Conservation (phyloP, 345 rosid species). For the Gossypium australe region DNA sequence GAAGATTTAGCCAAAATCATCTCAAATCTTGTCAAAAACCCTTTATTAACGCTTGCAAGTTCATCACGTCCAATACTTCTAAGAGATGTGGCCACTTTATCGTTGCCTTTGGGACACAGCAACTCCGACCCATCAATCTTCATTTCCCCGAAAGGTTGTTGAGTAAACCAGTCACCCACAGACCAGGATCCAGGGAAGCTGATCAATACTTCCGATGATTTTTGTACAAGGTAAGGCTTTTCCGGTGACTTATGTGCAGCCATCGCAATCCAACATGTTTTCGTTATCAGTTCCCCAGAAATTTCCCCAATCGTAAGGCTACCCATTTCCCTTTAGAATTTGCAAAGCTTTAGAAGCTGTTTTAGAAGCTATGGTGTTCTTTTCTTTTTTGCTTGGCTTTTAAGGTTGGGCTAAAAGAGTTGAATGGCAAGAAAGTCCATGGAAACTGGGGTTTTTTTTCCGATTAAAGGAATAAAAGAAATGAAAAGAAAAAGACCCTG, state of each 20-base stretch:
- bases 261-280: slow-evolving; percentile 35
- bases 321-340: neutral
- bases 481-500: neutral
- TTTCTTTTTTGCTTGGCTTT: neutral
- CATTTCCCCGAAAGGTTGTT: slow-evolving; percentile 46
- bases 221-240: slow-evolving; percentile 15
- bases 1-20: slow-evolving; percentile 15
- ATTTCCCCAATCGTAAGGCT: neutral
- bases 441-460: neutral
- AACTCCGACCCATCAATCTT: slow-evolving; percentile 31
- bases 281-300: slow-evolving; percentile 30
- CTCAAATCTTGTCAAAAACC: slow-evolving; percentile 37
- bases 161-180: slow-evolving; percentile 21
- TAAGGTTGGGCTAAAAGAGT: neutral
- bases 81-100: slow-evolving; percentile 34
- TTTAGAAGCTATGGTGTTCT: neutral
- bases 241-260: slow-evolving; percentile 28
- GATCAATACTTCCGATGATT: slow-evolving; percentile 26
- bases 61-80: slow-evolving; percentile 44
- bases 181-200: slow-evolving; percentile 32
- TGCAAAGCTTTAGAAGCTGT: neutral
- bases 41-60: slow-evolving; percentile 57
- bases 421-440: neutral
- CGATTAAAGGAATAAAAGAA: neutral
- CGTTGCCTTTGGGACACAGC: slow-evolving; percentile 16